Base-by-base conservation (phyloP, 1,139 yeast species). In the Yamadazyma aaseri region DNA sequence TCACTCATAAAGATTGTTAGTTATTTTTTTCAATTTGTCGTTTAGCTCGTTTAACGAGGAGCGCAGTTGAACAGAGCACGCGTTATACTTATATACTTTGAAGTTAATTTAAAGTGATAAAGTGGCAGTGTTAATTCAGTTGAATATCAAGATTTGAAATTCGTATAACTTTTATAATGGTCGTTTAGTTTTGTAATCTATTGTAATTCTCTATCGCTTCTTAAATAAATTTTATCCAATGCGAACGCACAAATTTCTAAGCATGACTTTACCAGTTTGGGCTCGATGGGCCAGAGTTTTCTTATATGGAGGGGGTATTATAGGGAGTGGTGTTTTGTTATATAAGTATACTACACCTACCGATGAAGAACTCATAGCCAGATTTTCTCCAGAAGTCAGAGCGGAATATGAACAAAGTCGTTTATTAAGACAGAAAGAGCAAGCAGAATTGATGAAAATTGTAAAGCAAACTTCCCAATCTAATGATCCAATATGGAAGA, bases 371-470 rank as follows among this genome's bases (percentile, higher is more conserved):
- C 60, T 89, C 35, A 73, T 89, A 28, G 76, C 80, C 13, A 60
- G 73, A 33, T 73, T 89, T 46, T 85, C 96, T 3, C 97, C 97
- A 0, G 96, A 89, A 52, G 64, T 87, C 32, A 69, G 89, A 44
- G 81, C 80, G 10, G 82, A 84, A 40, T 86, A 86, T 53, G 92
- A 85, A 51, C 65, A 70, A 36, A 83, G 83, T 51, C 72, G 71
- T 46, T 79, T 65, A 6, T 56, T 82, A 38, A 69, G 94, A 56
- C 72, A 76, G 52, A 65, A 71, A 48, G 90, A 85, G 56, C 85
- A 81, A 52, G 67, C 73, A 52, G 78, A 75, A 49, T 58, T 84
- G 44, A 82, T 82, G 75, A 75, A 73, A 41, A 76, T 82, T 20
- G 90, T 78, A 2, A 63, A 72, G 39, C 50, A 72, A 44, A 83